Conservation (phyloP, 345 rosid species). For the Cardamine occulta region DNA sequence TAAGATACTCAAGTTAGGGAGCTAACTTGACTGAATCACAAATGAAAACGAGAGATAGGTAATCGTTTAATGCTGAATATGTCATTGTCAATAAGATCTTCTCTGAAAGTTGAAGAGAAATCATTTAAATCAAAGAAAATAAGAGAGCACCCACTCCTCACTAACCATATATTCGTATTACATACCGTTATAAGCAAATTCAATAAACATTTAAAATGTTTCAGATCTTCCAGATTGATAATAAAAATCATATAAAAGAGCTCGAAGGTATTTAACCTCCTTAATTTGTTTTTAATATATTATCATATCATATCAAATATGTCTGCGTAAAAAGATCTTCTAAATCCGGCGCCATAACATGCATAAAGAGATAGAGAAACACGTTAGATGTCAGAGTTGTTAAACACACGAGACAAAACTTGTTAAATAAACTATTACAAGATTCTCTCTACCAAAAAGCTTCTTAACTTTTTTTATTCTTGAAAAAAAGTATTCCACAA, state of each 20-base stretch:
- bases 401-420: conserved; percentile 41
- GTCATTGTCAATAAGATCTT: conserved; percentile 30
- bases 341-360: conserved; percentile 48
- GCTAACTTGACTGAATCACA: conserved; percentile 11
- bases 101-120: background rate
- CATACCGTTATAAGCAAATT: conserved; percentile 32
- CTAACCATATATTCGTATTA: conserved; percentile 40
- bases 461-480: background rate
- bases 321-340: conserved; percentile 45
- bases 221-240: conserved; percentile 32
- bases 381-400: conserved; percentile 42
- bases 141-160: conserved; percentile 39
- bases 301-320: conserved; percentile 29
- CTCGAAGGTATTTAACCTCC: conserved; percentile 6
- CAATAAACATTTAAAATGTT: conserved; percentile 1
- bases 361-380: conserved; percentile 32
- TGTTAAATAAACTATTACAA: conserved; percentile 34
- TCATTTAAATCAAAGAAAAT: conserved; percentile 1
- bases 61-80: conserved; percentile 20
- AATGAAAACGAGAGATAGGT: conserved; percentile 18
- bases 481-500: background rate
- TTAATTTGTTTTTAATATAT: background rate
- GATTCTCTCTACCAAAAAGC: conserved; percentile 23
- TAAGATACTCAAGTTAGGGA: background rate
- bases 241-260: conserved; percentile 31